phyloP scores from a whole-genome alignment of 1,139 yeast species.

The Sugiyamaella paludigena region DNA sequence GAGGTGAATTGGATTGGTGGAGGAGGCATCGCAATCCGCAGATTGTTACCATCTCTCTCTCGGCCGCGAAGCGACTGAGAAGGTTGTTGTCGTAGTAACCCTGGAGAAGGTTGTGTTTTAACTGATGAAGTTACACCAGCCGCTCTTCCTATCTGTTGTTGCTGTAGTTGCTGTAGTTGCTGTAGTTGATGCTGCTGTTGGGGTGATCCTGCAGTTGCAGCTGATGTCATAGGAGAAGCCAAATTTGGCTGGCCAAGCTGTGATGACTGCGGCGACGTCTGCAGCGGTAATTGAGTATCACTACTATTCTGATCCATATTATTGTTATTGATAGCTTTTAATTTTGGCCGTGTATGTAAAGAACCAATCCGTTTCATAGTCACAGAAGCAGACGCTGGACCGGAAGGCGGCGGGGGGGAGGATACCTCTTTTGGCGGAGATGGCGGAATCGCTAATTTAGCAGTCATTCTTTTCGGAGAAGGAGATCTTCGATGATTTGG shows the following conservation, averaged over 20 bases:
- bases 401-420: slow-evolving; percentile 3
- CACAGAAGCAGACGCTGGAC: neutral
- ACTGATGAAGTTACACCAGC: neutral
- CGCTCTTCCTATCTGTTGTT: neutral
- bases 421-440: slow-evolving; percentile 8
- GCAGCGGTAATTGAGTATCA: neutral
- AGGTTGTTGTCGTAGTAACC: slow-evolving; percentile 6
- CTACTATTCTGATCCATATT: slow-evolving; percentile 2
- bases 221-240: neutral
- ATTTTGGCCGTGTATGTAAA: slow-evolving; percentile 10
- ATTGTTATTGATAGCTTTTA: slow-evolving; percentile 10
- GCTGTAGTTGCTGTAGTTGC: slow-evolving; percentile 18
- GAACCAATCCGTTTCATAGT: slow-evolving; percentile 2
- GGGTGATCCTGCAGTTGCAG: neutral
- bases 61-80: slow-evolving; percentile 10
- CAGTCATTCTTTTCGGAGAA: slow-evolving; percentile 16
- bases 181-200: slow-evolving; percentile 17
- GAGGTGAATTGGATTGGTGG: slow-evolving; percentile 22
- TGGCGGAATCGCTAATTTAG: slow-evolving; percentile 4
- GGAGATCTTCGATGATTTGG: slow-evolving; percentile 12
- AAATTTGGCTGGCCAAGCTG: neutral
- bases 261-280: neutral
- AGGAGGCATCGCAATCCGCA: slow-evolving; percentile 33
- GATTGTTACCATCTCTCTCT: slow-evolving; percentile 15
- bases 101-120: slow-evolving; percentile 1